Conservation (phyloP, 768 basidiomycete genomes). For the Tulasnella sp. region DNA sequence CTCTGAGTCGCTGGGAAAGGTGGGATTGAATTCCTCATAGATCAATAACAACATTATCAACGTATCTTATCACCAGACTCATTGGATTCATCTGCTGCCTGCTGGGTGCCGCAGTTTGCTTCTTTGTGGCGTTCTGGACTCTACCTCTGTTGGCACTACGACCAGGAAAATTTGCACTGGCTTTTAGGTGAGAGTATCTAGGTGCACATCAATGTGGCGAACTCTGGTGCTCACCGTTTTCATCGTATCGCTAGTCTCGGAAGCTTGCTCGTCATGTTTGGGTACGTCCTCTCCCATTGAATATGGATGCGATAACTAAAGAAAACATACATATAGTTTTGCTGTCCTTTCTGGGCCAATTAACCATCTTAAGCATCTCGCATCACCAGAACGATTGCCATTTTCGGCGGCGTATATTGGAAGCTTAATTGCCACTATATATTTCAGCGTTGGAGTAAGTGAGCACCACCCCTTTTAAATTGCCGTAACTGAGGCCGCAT, state of each 20-base stretch:
- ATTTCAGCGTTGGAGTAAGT: constrained; percentile 80
- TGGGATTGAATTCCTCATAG: constrained; percentile 21
- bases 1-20: constrained; percentile 89
- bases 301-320: not conserved
- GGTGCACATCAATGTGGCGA: too few species aligned
- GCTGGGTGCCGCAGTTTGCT: constrained; percentile 84
- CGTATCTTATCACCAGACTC: constrained; percentile 37
- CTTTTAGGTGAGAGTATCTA: constrained; percentile 50
- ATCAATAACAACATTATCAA: not conserved
- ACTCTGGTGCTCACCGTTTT: constrained; percentile 5
- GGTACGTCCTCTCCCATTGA: constrained; percentile 35
- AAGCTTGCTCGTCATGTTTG: constrained; percentile 90
- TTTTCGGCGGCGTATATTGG: constrained; percentile 62
- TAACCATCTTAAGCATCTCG: constrained; percentile 76
- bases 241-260: constrained; percentile 45
- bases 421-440: constrained; percentile 75
- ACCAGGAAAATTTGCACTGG: constrained; percentile 81
- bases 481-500: not conserved
- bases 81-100: constrained; percentile 85
- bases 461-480: not conserved
- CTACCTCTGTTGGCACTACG: constrained; percentile 58
- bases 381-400: constrained; percentile 23
- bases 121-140: constrained; percentile 80
- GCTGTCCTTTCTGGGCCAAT: constrained; percentile 52
- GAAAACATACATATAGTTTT: constrained; percentile 22